Evolutionary conservation across 2,329 filamentous ascomycete species (phyloP).

Genomic region (Dryadomyces quercus-mongolicae): DNA sequence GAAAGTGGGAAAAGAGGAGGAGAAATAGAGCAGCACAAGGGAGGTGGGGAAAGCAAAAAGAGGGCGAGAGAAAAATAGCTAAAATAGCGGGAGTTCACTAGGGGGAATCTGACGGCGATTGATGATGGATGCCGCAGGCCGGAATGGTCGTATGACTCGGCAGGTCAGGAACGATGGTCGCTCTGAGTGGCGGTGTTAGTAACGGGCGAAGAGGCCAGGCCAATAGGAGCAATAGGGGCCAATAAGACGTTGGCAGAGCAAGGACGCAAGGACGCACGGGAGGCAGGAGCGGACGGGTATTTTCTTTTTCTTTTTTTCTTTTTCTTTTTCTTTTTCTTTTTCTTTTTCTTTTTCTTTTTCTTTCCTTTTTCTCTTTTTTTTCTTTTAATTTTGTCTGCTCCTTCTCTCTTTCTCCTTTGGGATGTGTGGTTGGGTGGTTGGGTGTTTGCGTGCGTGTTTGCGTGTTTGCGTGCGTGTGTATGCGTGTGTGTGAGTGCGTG

Average conservation of each 20-base stretch:
- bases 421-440: too few relatives aligned
- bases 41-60: background rate
- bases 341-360: background rate
- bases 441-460: too few relatives aligned
- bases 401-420: too few relatives aligned
- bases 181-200: conserved; percentile 5
- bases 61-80: conserved; percentile 1
- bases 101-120: conserved; percentile 4
- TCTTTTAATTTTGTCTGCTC: too few relatives aligned
- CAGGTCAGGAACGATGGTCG: conserved; percentile 2
- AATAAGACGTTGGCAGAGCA: background rate
- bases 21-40: background rate
- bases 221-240: background rate
- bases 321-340: too few relatives aligned
- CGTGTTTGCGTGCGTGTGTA: too few relatives aligned
- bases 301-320: background rate
- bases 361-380: too few relatives aligned
- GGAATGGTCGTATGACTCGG: conserved; percentile 6
- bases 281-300: background rate
- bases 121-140: conserved; percentile 1
- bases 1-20: background rate
- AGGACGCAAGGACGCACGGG: background rate
- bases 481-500: background rate
- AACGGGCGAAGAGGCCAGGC: background rate
- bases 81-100: conserved; percentile 1